A percentile compares a stretch with the other conserved stretches of the same genome.
These are phyloP conservation scores for Actinidia chinensis DNA, from an alignment of 179 eudicot species.

Conservation along the genomic window DNA sequence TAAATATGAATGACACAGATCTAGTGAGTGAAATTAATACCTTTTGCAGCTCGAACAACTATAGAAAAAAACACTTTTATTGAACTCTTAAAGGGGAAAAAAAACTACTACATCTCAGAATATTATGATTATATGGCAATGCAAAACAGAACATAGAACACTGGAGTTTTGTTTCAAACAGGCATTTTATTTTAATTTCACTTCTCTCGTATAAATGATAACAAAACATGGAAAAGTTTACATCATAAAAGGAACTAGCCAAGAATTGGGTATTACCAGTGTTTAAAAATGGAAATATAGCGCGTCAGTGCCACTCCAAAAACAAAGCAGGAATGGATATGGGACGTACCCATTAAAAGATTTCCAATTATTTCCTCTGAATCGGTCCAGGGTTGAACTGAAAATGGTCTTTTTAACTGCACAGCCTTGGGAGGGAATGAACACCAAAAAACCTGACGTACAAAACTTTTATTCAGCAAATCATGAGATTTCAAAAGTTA, in stretches of 20 bases:
- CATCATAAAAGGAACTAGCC: not conserved
- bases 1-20: not conserved
- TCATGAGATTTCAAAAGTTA: not conserved
- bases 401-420: constrained; percentile 77
- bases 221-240: not conserved
- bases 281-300: not conserved
- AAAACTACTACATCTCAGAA: not conserved
- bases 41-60: not conserved
- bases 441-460: constrained; percentile 57
- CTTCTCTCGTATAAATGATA: not conserved
- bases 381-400: constrained; percentile 73
- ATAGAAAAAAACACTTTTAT: not conserved
- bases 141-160: not conserved
- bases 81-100: not conserved
- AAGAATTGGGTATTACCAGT: not conserved
- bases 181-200: not conserved
- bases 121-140: too few relatives aligned
- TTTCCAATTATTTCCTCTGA: constrained; percentile 90
- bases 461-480: constrained; percentile 5
- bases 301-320: not conserved
- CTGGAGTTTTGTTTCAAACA: not conserved
- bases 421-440: constrained; percentile 86
- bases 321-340: constrained; percentile 7
- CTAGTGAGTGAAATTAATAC: not conserved
- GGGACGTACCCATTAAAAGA: constrained; percentile 78